Evolutionary conservation across 2,329 filamentous ascomycete genomes (phyloP).

Genomic region (Rhinocladiella mackenziei): DNA sequence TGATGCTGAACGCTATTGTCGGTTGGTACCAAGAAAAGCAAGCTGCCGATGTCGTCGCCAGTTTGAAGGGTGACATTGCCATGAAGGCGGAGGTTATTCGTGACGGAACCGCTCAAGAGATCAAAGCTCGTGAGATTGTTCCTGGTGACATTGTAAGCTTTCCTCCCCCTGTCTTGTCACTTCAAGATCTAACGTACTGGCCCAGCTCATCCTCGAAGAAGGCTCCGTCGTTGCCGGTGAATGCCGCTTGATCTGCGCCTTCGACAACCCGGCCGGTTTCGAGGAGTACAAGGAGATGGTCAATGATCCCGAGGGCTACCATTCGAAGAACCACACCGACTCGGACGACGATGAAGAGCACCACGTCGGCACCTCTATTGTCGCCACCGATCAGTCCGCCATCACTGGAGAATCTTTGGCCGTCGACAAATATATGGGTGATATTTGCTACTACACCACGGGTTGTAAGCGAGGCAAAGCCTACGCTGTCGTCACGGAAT

Average conservation of each 20-base stretch:
- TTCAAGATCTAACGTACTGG: conserved; percentile 22
- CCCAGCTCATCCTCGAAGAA: conserved; percentile 65
- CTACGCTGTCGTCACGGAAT: conserved; percentile 64
- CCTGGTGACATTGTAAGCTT: conserved; percentile 69
- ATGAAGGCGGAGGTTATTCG: conserved; percentile 68
- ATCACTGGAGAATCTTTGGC: conserved; percentile 78
- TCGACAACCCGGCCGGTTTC: conserved; percentile 63
- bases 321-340: conserved; percentile 55
- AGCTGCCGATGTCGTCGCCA: conserved; percentile 70
- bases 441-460: conserved; percentile 72
- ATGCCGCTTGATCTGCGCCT: conserved; percentile 68
- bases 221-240: conserved; percentile 67
- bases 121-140: conserved; percentile 70
- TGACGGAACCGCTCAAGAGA: conserved; percentile 63
- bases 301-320: conserved; percentile 54
- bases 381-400: conserved; percentile 73
- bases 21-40: conserved; percentile 81
- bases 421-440: conserved; percentile 74
- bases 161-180: not conserved
- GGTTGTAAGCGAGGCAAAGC: conserved; percentile 78
- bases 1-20: conserved; percentile 69
- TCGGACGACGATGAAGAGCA: conserved; percentile 58
- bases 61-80: conserved; percentile 72
- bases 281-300: conserved; percentile 63
- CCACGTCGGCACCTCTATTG: conserved; percentile 62